Evolutionary conservation across 2,329 filamentous ascomycete species (phyloP), one percentile per base, ranked within the genome.

Genomic region (Ceratocystis papillata): DNA sequence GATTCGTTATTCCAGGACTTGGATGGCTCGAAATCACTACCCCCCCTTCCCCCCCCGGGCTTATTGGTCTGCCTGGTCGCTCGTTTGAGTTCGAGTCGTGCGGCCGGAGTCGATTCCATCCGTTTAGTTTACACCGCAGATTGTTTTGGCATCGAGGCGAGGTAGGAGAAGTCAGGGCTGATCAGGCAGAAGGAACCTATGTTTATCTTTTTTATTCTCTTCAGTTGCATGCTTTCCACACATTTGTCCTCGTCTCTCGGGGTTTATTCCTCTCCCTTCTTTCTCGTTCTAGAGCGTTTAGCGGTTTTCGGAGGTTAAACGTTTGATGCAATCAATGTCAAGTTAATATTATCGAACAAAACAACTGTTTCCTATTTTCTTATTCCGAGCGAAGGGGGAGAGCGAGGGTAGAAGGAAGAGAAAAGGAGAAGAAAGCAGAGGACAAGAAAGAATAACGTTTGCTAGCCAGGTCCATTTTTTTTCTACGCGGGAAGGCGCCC

Each of bases 111-210:
- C 30, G 12, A 57, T 2, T 57, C 15, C 22, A 57, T 57, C 53
- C 53, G 53, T 57, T 57, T 57, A 33, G 53, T 57, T 57, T 57
- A 17, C 53, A 57, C 25, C 10, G 53, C 53, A 33, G 53, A 57
- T 57, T 57, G 53, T 57, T 57, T 57, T 57, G 53, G 53, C 53
- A 57, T n/a, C 28, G 53, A 57, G 53, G 17, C 53, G 53, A 57
- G 53, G 20, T 10, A 15, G 30, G 28, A 28, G 22, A 28, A 17
- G 28, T 10, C 15, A 30, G 28, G 12, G 28, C 4, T 1, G 53
- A 57, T 5, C 46, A 12, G 10, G 37, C 37, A 41, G 37, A 5
- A 50, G 8, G 48, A 20, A 25, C 17, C n/a, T 10, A 1, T 25
- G 17, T 50, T 12, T 28, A 5, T 53, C 20, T 25, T 53, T 53